Evolutionary conservation across 208 protist species (phyloP), one percentile per base, ranked within the genome.

Genomic region (Crithidia fasciculata): DNA sequence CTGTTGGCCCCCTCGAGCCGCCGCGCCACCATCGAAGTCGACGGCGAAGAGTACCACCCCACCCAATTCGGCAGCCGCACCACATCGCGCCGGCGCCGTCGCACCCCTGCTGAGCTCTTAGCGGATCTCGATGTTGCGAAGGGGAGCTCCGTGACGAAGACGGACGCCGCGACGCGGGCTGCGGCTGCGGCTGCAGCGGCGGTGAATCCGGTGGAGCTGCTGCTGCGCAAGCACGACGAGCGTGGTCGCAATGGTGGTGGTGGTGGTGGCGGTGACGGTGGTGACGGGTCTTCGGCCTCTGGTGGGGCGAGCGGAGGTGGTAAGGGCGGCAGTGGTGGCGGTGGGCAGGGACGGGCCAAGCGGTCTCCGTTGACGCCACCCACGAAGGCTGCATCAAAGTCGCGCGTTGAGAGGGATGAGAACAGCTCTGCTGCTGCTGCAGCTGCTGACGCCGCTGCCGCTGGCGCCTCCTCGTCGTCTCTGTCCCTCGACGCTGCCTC

Each of bases 141-240:
- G 12, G 57, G 41, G n/a, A 44, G 18, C n/a, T 36, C 57, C 5
- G 57, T 10, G 57, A 12, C 10, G 36, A 10, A 10, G 37, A 9
- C 12, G 7, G 28, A 12, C 15, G 8, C 61, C 15, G 19, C 28
- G 28, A 28, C 28, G 28, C 28, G 28, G 39, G 19, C 61, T 28
- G 19, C 19, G 36, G 9, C 13, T 10, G 45, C 61, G 45, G 8
- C 44, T 0, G 12, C 53, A 9, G 45, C 54, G 7, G 55, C 28
- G 18, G 67, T 61, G 8, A 58, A 56, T 15, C 54, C 65, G 19
- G 64, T 77, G 8, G 72, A 63, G 49, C 47, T 61, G 4, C 66
- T 78, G 28, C 50, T 78, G 18, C 56, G 45, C 18, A 77, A 77
- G 16, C 72, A 72, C 49, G 59, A 57, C 50, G 58, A 53, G 19